Conservation (phyloP, 1,139 yeast genomes). For the Yamadazyma diddensiae region DNA sequence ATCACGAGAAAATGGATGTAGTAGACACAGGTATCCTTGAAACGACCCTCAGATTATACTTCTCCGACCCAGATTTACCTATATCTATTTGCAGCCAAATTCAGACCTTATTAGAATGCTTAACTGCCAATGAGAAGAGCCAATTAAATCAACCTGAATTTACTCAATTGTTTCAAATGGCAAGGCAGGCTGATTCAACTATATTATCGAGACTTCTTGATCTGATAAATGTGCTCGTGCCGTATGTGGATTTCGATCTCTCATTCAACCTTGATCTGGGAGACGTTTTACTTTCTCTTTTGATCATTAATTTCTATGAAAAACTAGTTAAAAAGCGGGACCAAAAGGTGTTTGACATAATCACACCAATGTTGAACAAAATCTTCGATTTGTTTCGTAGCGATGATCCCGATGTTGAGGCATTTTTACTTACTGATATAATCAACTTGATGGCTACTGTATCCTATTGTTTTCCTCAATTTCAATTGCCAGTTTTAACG, state of each 20-base stretch:
- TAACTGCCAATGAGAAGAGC: slow-evolving; percentile 2
- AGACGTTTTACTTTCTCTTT: slow-evolving; percentile 9
- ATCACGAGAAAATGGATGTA: slow-evolving; percentile 17
- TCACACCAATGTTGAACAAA: slow-evolving; percentile 14
- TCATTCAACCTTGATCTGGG: slow-evolving; percentile 8
- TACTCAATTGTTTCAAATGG: slow-evolving; percentile 7
- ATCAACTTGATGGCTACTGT: slow-evolving; percentile 17
- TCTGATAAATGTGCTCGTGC: slow-evolving; percentile 17
- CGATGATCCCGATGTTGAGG: slow-evolving; percentile 11
- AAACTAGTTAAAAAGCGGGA: slow-evolving; percentile 15
- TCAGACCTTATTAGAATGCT: slow-evolving; percentile 14
- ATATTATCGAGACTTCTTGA: slow-evolving; percentile 26
- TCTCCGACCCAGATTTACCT: slow-evolving; percentile 5
- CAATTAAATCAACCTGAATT: slow-evolving; percentile 9
- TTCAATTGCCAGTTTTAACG: slow-evolving; percentile 8
- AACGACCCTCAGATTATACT: slow-evolving; percentile 6
- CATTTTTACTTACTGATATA: slow-evolving; percentile 19
- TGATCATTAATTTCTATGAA: slow-evolving; percentile 27
- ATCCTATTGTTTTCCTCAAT: slow-evolving; percentile 14
- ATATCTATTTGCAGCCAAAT: slow-evolving; percentile 19
- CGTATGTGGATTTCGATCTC: slow-evolving; percentile 9
- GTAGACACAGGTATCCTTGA: slow-evolving; percentile 10
- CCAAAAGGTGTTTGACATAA: slow-evolving; percentile 10
- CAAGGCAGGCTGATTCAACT: slow-evolving; percentile 12
- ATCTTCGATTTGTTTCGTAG: slow-evolving; percentile 12